These are phyloP conservation scores for Suhomyces sp. DNA, from an alignment of 805 yeast species.

Conservation along the genomic window DNA sequence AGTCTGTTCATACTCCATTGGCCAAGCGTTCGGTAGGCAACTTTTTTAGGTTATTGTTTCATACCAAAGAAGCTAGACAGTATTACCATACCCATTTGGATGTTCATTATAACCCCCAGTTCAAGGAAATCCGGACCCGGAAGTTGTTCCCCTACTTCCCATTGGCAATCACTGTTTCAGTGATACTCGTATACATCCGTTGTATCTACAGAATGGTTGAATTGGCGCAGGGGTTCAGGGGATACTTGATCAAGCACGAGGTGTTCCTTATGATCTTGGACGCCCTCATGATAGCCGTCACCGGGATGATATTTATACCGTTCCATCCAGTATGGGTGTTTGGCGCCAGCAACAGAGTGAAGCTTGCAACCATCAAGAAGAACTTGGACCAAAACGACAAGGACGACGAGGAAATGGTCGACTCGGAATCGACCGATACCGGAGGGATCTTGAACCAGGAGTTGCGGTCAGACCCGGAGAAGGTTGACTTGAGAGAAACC, in stretches of 20 bases:
- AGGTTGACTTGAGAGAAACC: no score
- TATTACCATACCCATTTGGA: conserved; percentile 8
- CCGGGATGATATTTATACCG: conserved; percentile 14
- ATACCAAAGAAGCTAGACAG: conserved; percentile 5
- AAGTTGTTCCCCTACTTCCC: conserved; percentile 7
- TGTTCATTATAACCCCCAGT: conserved; percentile 8
- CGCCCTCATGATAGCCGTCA: conserved; percentile 15
- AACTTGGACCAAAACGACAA: conserved; percentile 19
- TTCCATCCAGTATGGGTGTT: conserved; percentile 19
- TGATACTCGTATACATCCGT: conserved; percentile 7
- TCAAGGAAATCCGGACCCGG: conserved; percentile 6
- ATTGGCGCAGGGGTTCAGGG: conserved; percentile 16
- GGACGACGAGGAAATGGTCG: conserved; percentile 1
- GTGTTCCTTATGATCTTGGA: conserved; percentile 16
- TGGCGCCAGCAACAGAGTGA: conserved; percentile 10
- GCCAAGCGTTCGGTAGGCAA: conserved; percentile 4
- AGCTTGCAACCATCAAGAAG: conserved; percentile 8
- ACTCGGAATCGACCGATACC: no score
- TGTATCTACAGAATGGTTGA: conserved; percentile 18
- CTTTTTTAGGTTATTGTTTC: conserved; percentile 8
- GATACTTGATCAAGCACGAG: conserved; percentile 17
- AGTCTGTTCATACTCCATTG: conserved; percentile 2
- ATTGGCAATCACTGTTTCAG: conserved; percentile 7
- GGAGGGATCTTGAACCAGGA: no score
- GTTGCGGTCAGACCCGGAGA: no score